These are phyloP conservation scores for Serendipita vermifera DNA, from an alignment of 768 basidiomycete species.

Conservation along the genomic window DNA sequence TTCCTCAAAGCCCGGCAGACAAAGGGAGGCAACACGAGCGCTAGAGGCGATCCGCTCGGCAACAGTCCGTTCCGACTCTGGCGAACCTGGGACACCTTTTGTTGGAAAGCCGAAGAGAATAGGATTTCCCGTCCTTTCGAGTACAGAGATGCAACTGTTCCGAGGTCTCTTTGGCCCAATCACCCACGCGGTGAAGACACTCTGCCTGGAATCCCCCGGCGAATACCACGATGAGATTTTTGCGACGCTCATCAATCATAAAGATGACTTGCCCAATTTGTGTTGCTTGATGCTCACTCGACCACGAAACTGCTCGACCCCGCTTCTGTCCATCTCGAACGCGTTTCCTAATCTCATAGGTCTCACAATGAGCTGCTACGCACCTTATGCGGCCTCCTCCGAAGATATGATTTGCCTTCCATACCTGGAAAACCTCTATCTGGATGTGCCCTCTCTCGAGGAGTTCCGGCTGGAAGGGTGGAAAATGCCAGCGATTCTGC, in stretches of 20 bases:
- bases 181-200: neutral
- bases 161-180: neutral
- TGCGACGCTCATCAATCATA: neutral
- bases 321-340: neutral
- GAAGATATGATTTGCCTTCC: neutral
- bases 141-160: neutral
- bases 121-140: neutral
- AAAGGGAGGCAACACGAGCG: neutral
- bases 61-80: neutral
- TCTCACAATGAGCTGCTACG: neutral
- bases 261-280: neutral
- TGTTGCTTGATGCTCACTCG: constrained; percentile 4
- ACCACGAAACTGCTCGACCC: neutral
- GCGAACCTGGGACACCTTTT: neutral
- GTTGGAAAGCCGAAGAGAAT: neutral
- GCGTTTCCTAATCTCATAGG: constrained; percentile 1
- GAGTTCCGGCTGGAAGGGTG: neutral
- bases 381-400: too few relatives aligned
- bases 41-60: too few relatives aligned
- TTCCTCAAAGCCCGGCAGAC: neutral
- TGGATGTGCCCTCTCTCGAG: neutral
- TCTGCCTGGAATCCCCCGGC: neutral
- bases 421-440: neutral
- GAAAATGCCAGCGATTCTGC: neutral
- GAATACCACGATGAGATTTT: neutral